A percentile compares a stretch with the other conserved stretches of the same genome.
Evolutionary conservation across 805 yeast genomes (phyloP).

Genomic region (Myxozyma melibiosi): DNA sequence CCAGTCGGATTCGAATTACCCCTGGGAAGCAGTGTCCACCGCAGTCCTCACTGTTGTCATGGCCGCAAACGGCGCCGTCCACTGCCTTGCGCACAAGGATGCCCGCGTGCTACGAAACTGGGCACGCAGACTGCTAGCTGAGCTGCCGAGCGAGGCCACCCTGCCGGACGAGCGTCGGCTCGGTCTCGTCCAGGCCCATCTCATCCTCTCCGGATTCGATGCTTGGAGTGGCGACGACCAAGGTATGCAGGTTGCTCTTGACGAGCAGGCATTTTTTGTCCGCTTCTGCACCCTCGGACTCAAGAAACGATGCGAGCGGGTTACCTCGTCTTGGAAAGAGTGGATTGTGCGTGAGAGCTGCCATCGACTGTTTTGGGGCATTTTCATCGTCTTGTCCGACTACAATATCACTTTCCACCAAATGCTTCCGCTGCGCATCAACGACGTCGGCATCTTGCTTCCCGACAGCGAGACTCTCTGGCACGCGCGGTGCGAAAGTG

Average conservation of each 20-base stretch:
- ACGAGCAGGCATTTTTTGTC: conserved; percentile 21
- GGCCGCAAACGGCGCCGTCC: conserved; percentile 17
- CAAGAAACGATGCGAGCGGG: conserved; percentile 10
- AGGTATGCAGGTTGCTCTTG: conserved; percentile 15
- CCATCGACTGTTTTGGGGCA: conserved; percentile 20
- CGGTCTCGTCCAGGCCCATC: conserved; percentile 12
- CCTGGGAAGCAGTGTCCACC: conserved; percentile 17
- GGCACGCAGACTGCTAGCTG: conserved; percentile 13
- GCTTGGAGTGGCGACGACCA: conserved; percentile 24
- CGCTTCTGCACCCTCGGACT: conserved; percentile 13
- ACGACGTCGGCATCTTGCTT: conserved; percentile 32
- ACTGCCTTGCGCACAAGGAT: conserved; percentile 12
- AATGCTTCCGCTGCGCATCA: conserved; percentile 6
- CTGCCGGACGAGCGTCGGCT: conserved; percentile 19
- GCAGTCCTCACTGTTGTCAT: conserved; percentile 11
- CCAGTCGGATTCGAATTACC: neutral
- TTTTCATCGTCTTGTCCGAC: conserved; percentile 15
- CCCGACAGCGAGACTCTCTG: conserved; percentile 36
- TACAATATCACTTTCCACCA: conserved; percentile 19
- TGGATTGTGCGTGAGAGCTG: conserved; percentile 19
- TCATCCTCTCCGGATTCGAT: conserved; percentile 15
- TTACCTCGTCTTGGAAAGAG: conserved; percentile 11
- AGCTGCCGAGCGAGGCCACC: conserved; percentile 12
- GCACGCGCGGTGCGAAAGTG: conserved; percentile 31
- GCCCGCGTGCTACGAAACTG: conserved; percentile 15